A percentile compares a stretch with the other conserved stretches of the same genome.
Evolutionary conservation across 306 rosid species (phyloP).

Genomic region (Rosa lucieae): DNA sequence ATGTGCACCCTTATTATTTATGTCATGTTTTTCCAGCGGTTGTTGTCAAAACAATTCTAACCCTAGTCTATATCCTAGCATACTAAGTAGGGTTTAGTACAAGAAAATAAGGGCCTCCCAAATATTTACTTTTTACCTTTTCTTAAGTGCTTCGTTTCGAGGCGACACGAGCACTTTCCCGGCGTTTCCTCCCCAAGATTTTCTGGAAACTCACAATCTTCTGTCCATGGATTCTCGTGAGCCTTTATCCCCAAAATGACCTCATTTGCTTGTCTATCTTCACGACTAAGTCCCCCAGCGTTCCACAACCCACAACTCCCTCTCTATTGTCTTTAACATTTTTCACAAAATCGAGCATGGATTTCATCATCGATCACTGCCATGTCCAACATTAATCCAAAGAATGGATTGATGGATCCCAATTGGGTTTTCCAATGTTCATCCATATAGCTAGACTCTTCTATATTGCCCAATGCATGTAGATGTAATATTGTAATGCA

Average conservation of each 20-base stretch:
- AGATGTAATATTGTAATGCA: constrained; percentile 14
- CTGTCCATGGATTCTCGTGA: constrained; percentile 61
- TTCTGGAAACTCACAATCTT: constrained; percentile 55
- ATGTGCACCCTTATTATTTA: background rate
- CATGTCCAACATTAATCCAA: background rate
- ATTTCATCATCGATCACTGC: constrained; percentile 22
- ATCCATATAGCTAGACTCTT: background rate
- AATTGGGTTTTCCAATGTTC: constrained; percentile 15
- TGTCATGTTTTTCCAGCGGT: background rate
- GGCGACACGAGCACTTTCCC: constrained; percentile 99
- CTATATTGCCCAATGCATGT: constrained; percentile 1
- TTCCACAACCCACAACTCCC: background rate
- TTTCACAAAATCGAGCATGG: constrained; percentile 5
- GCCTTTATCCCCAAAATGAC: constrained; percentile 37
- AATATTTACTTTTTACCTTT: constrained; percentile 41
- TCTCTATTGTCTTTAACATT: background rate
- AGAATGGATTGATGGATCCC: constrained; percentile 17
- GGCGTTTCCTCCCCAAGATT: constrained; percentile 77
- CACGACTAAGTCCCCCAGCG: background rate
- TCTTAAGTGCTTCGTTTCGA: constrained; percentile 61
- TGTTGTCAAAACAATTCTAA: constrained; percentile 14
- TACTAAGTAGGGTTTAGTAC: constrained; percentile 6
- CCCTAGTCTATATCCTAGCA: constrained; percentile 1
- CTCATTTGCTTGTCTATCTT: constrained; percentile 29
- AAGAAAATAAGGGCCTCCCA: constrained; percentile 16